Evolutionary conservation across 2,329 filamentous ascomycete species (phyloP), one percentile per base, ranked within the genome.

Genomic region (Fusarium pseudonygamai): DNA sequence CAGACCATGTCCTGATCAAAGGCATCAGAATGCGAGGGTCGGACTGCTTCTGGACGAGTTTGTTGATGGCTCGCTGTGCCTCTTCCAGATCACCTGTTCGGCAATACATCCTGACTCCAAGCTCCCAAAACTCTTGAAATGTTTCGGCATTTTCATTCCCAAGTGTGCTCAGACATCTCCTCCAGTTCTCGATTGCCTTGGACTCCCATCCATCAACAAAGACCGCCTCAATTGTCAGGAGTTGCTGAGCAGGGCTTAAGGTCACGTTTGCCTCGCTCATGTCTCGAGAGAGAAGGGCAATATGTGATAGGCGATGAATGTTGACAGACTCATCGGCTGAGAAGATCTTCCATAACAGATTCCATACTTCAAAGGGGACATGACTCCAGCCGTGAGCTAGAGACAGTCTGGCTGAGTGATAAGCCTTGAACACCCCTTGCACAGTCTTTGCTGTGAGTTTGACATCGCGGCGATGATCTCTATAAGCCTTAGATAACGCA

Each of bases 221-320:
- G 45, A 93, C 84, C 64, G 92, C 89, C 77, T 94, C 91, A 37
- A 95, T 90, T 37, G 91, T 91, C 34, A 92, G 82, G 24, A 95
- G 82, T 72, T 90, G 89, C 75, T 93, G 91, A 6, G 84, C 79
- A 8, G 86, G 85, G 18, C 82, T 85, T 59, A 95, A 82, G 3
- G 84, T 73, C 55, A 89, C 84, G 13, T 88, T 89, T 24, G 88
- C 87, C 10, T 87, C 85, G 62, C 86, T 84, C 85, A 94, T 92
- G 77, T 95, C 93, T 75, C 90, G 87, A 10, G 89, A 86, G 7
- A 96, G 84, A 37, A 85, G 82, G 66, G 88, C 88, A 36, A 93
- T 81, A 77, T 92, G 91, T 11, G 86, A 82, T 78, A 92, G 86
- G 36, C 90, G 88, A 71, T 89, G 84, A 49, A 87, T 80, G 78